Evolutionary conservation across 768 basidiomycete species (phyloP).

Genomic region (Mycena floridula): DNA sequence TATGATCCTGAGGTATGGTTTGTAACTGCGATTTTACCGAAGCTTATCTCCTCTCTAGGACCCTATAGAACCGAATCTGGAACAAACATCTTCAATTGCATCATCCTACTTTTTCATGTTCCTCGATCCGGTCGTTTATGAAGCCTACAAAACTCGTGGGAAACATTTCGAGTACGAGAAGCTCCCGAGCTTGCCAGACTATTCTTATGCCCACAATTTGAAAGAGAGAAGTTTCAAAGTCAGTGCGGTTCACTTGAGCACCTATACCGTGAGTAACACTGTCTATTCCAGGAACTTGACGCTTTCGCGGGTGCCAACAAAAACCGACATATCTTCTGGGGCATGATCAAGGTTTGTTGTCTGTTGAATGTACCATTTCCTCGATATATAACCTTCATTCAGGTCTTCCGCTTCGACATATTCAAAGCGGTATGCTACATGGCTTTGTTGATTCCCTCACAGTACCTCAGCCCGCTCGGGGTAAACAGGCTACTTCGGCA

Average conservation of each 20-base stretch:
- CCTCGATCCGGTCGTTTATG: slow-evolving; percentile 44
- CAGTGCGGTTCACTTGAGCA: no score
- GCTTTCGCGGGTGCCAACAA: no score
- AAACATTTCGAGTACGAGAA: slow-evolving; percentile 42
- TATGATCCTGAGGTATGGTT: slow-evolving; percentile 35
- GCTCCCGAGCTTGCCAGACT: slow-evolving; percentile 39
- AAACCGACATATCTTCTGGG: no score
- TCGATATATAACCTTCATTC: slow-evolving; percentile 14
- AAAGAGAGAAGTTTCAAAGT: no score
- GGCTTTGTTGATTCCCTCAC: slow-evolving; percentile 19
- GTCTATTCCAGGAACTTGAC: no score
- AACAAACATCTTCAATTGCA: slow-evolving; percentile 44
- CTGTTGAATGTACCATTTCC: no score
- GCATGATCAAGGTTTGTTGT: no score
- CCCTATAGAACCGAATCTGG: slow-evolving; percentile 28
- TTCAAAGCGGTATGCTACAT: slow-evolving; percentile 28
- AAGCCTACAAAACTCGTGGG: slow-evolving; percentile 36
- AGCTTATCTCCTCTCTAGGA: slow-evolving; percentile 11
- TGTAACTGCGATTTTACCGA: background rate
- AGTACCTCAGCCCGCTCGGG: no score
- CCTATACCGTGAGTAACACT: no score
- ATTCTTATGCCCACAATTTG: no score
- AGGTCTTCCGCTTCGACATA: slow-evolving; percentile 31
- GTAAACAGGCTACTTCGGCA: slow-evolving; percentile 23
- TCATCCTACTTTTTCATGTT: slow-evolving; percentile 41